phyloP scores from a whole-genome alignment of 23 red algal genomes.

The Gracilaria domingensis region DNA sequence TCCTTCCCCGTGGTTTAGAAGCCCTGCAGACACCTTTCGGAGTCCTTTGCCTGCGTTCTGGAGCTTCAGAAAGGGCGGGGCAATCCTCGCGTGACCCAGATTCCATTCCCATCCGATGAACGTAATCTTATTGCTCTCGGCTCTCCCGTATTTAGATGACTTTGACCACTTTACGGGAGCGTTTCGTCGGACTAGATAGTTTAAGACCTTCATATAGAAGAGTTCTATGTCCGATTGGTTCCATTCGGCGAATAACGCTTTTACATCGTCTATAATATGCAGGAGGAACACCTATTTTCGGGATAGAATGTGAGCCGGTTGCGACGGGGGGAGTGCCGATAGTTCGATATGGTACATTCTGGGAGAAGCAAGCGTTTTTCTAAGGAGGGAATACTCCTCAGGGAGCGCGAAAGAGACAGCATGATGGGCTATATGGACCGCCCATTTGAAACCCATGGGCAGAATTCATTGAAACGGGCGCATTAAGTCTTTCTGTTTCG shows the following conservation, averaged over 20 bases:
- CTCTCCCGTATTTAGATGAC: background rate
- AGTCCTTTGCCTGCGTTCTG: background rate
- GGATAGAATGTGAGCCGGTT: background rate
- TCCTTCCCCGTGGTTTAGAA: background rate
- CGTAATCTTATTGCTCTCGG: background rate
- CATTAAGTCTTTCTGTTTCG: background rate
- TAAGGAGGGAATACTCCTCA: background rate
- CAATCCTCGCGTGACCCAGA: background rate
- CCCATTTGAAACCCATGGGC: slow-evolving; percentile 50
- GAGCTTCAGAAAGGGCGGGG: background rate
- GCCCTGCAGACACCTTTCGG: background rate
- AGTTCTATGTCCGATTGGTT: background rate
- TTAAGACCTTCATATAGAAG: background rate
- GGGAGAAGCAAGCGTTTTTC: background rate
- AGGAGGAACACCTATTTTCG: background rate
- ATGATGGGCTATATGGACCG: slow-evolving; percentile 29
- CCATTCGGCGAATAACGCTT: background rate
- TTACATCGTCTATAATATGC: slow-evolving; percentile 37
- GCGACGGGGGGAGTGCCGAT: background rate
- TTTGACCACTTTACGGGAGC: slow-evolving; percentile 17
- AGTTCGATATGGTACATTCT: too few species aligned
- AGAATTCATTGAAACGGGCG: background rate
- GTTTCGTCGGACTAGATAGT: background rate
- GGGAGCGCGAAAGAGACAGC: background rate
- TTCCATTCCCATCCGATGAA: slow-evolving; percentile 44